These are phyloP conservation scores for Hypoxylon cercidicola DNA, from an alignment of 495 filamentous ascomycete genomes.

Conservation along the genomic window DNA sequence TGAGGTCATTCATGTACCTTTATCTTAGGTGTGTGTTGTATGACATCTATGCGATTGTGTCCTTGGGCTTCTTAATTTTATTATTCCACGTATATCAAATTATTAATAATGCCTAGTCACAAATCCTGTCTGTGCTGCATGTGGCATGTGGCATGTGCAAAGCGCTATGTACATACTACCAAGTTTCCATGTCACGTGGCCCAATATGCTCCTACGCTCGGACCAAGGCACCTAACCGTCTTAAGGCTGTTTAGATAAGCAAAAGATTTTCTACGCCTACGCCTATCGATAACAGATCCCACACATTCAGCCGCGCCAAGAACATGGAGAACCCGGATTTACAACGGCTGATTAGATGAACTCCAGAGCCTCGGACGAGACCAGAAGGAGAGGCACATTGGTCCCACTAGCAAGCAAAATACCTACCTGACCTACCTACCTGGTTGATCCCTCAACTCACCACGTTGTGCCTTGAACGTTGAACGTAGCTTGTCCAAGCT, in stretches of 20 bases:
- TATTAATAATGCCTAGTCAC: too few species aligned
- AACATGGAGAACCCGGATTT: slow-evolving; percentile 25
- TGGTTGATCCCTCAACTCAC: not conserved
- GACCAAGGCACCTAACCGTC: slow-evolving; percentile 6
- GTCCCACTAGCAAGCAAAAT: slow-evolving; percentile 16
- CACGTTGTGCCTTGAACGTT: not conserved
- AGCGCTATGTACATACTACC: slow-evolving; percentile 2
- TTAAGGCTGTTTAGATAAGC: not conserved
- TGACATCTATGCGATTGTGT: too few species aligned
- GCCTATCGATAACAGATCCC: slow-evolving; percentile 25
- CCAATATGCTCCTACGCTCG: slow-evolving; percentile 1
- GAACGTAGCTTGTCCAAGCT: not conserved
- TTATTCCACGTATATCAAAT: too few species aligned
- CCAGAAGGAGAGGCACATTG: not conserved
- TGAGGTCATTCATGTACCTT: too few species aligned
- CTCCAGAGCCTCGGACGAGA: slow-evolving; percentile 14
- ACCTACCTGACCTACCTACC: not conserved
- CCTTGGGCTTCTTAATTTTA: too few species aligned
- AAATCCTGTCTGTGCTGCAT: too few species aligned
- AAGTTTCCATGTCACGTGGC: slow-evolving; percentile 35
- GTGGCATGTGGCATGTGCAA: slow-evolving; percentile 15
- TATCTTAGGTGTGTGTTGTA: too few species aligned
- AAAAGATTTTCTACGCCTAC: too few species aligned
- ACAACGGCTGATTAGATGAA: slow-evolving; percentile 29
- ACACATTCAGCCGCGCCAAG: slow-evolving; percentile 17